Evolutionary conservation across 768 basidiomycete genomes (phyloP), one percentile per base, ranked within the genome.

Genomic region (Fomitopsis pulvina): DNA sequence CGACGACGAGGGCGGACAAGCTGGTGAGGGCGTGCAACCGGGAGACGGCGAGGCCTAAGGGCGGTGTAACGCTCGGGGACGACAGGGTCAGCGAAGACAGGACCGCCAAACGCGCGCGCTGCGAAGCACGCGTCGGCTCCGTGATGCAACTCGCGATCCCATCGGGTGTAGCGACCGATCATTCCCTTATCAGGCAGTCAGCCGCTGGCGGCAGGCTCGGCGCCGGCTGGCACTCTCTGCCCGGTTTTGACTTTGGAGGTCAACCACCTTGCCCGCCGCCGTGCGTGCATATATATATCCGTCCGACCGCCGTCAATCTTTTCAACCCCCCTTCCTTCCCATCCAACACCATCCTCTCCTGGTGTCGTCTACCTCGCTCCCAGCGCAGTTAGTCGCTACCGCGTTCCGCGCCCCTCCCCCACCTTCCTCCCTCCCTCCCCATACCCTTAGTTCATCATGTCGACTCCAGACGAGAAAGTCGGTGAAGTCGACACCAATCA

Each of bases 401-500:
- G 34, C 34, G 34, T 16, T 14, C 34, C 34, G 34, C 34, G 34
- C 18, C 14, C 34, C 34, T 37, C 34, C 14, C 34, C 34, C 6
- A 7, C 16, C 30, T 32, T 16, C 34, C 34, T 18, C 34, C 4
- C 34, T 14, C 34, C 18, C 14, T 18, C 34, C 6, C 34, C 34
- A 4, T 12, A 4, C 18, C 34, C 14, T n/a, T n/a, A n/a, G n/a
- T n/a, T 37, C 34, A 37, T 37, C 34, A 37, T 37, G 34, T 37
- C 34, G 34, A 18, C 34, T 18, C 14, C 14, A 12, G 34, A 37
- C 34, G 34, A 37, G 18, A 37, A 37, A 18, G 34, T 37, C 34
- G 34, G 34, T 37, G 34, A 37, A 37, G 34, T 16, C 34, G 71
- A 76, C 47, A 32, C 61, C 18, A 47, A 52, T 34, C 68, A 73